Percentiles rank a stretch among this genome's conserved stretches.
Evolutionary conservation across 2,329 filamentous ascomycete genomes (phyloP).

Genomic region (Fusarium staphyleae): DNA sequence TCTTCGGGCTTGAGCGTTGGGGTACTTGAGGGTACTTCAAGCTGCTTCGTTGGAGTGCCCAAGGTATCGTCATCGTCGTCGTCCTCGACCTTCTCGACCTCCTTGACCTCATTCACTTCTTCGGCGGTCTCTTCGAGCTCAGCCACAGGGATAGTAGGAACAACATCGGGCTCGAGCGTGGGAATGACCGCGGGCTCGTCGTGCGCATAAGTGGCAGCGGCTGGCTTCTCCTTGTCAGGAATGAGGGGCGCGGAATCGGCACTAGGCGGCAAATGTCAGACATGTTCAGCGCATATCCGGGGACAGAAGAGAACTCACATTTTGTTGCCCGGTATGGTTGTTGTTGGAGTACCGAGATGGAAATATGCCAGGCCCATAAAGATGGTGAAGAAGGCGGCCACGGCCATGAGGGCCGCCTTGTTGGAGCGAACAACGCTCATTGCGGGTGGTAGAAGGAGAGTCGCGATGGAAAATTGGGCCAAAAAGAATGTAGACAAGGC

Average conservation of each 20-base stretch:
- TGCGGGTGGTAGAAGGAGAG: too few relatives aligned
- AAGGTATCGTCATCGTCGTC: not conserved
- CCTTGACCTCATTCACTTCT: too few relatives aligned
- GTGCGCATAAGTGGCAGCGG: not conserved
- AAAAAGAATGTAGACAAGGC: not conserved
- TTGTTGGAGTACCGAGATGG: not conserved
- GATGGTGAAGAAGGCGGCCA: constrained; percentile 17
- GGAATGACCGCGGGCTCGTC: not conserved
- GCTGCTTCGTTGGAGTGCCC: not conserved
- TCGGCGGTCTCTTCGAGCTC: not conserved
- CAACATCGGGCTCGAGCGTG: not conserved
- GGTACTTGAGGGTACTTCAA: not conserved
- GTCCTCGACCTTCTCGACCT: too few relatives aligned
- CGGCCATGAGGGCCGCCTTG: constrained; percentile 7
- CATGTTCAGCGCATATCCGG: not conserved
- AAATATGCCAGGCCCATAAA: constrained; percentile 18
- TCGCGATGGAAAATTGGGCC: not conserved
- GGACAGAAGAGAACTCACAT: not conserved
- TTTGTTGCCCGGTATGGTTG: not conserved
- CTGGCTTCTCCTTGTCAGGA: not conserved
- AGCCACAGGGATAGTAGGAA: not conserved
- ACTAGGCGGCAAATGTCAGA: not conserved
- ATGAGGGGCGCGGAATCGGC: not conserved
- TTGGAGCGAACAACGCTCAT: constrained; percentile 20
- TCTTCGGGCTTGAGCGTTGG: not conserved